Evolutionary conservation across 192 early-diverging fungal species (phyloP).

Genomic region (Backusella tuberculispora): DNA sequence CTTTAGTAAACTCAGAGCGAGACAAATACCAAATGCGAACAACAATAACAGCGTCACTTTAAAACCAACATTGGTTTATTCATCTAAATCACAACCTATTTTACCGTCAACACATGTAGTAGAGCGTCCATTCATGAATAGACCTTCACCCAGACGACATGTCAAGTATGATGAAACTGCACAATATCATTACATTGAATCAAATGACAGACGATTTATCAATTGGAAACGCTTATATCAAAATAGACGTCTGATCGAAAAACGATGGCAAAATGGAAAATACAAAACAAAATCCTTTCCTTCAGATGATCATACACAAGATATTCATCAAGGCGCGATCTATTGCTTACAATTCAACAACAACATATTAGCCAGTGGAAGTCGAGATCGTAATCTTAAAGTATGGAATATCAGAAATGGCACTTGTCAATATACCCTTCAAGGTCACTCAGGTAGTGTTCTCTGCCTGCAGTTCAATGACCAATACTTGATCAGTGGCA

Average conservation of each 20-base stretch:
- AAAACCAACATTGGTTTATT: conserved; percentile 11
- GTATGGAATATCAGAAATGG: conserved; percentile 76
- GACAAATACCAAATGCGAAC: background rate
- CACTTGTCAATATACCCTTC: conserved; percentile 59
- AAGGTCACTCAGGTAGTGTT: conserved; percentile 81
- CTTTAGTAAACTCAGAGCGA: conserved; percentile 2
- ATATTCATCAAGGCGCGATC: conserved; percentile 83
- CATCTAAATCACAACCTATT: conserved; percentile 59
- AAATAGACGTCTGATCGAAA: conserved; percentile 64
- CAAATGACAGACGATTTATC: conserved; percentile 46
- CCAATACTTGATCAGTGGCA: conserved; percentile 69
- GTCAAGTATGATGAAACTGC: conserved; percentile 33
- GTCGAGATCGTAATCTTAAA: conserved; percentile 71
- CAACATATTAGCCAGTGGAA: conserved; percentile 71
- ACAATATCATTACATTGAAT: conserved; percentile 45
- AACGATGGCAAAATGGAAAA: conserved; percentile 75
- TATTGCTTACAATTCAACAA: conserved; percentile 85
- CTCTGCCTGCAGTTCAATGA: conserved; percentile 86
- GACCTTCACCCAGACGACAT: conserved; percentile 21
- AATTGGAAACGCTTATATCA: conserved; percentile 79
- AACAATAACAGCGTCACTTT: background rate
- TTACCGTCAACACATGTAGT: conserved; percentile 61
- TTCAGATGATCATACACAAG: conserved; percentile 15
- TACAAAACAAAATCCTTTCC: conserved; percentile 67
- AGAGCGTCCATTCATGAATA: background rate